A percentile compares a stretch with the other conserved stretches of the same genome.
Conservation (phyloP, 768 basidiomycete genomes). For the Dictyophora rubrovolvata region DNA sequence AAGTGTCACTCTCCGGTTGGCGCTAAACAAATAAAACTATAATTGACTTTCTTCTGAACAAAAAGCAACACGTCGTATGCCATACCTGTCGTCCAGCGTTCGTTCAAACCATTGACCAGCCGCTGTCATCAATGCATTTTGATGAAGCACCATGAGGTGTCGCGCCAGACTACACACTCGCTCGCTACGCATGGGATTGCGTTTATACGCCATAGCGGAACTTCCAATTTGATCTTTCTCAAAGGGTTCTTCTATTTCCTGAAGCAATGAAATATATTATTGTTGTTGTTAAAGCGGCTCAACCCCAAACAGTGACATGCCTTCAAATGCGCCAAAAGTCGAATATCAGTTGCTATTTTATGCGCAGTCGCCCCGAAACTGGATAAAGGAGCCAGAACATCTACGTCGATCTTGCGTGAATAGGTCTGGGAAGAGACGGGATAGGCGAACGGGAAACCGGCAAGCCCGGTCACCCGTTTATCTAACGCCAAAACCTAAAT, state of each 20-base stretch:
- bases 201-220: constrained; percentile 98
- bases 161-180: constrained; percentile 93
- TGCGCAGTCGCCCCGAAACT: constrained; percentile 92
- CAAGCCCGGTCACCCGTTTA: constrained; percentile 77
- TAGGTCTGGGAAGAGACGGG: constrained; percentile 99
- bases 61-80: not conserved
- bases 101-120: constrained; percentile 98
- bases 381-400: constrained; percentile 83
- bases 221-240: constrained; percentile 98
- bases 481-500: constrained; percentile 80
- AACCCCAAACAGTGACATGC: constrained; percentile 21
- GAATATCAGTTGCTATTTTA: constrained; percentile 94
- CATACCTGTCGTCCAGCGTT: constrained; percentile 88
- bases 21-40: constrained; percentile 36
- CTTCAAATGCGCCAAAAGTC: constrained; percentile 90
- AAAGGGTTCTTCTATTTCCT: constrained; percentile 98
- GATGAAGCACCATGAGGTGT: constrained; percentile 91
- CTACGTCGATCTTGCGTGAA: constrained; percentile 93
- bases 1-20: constrained; percentile 91
- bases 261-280: not conserved
- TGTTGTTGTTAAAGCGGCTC: not conserved
- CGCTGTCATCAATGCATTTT: constrained; percentile 91
- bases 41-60: not conserved
- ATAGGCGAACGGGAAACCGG: constrained; percentile 89
- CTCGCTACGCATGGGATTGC: constrained; percentile 98